These are phyloP conservation scores for Ehretia macrophylla DNA, from an alignment of 257 asterid genomes.

Conservation along the genomic window DNA sequence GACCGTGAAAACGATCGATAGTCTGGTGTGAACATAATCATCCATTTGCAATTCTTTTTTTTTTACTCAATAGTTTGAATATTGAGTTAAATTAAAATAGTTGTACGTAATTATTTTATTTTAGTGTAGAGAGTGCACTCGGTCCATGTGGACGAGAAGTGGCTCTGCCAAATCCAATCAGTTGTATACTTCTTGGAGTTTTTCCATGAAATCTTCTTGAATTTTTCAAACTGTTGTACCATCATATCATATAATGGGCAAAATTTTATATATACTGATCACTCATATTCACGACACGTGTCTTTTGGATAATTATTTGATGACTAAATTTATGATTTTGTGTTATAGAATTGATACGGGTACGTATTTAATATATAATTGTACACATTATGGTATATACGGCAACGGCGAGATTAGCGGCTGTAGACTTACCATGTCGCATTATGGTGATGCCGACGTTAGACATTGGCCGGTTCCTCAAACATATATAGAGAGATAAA, in stretches of 20 bases:
- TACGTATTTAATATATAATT: not conserved
- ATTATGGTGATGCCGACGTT: slow-evolving; percentile 29
- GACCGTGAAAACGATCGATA: slow-evolving; percentile 63
- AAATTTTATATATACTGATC: not conserved
- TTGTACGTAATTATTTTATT: slow-evolving; percentile 7
- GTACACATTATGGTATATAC: not conserved
- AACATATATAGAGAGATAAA: not conserved
- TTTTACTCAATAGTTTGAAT: slow-evolving; percentile 27
- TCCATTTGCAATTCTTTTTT: not conserved
- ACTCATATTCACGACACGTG: not conserved
- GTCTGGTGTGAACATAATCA: slow-evolving; percentile 10
- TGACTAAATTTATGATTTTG: no score
- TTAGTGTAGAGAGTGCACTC: slow-evolving; percentile 49
- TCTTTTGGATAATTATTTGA: not conserved
- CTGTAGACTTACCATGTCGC: not conserved
- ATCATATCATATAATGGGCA: not conserved
- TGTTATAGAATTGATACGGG: not conserved
- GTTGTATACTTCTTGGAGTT: slow-evolving; percentile 16
- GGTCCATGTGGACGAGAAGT: slow-evolving; percentile 68
- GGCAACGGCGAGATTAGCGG: slow-evolving; percentile 23
- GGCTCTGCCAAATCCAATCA: slow-evolving; percentile 32
- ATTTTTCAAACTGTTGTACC: slow-evolving; percentile 8
- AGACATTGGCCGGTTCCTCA: slow-evolving; percentile 28
- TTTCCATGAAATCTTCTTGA: slow-evolving; percentile 20
- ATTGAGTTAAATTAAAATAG: slow-evolving; percentile 30